Evolutionary conservation across 1,284 basidiomycete species (phyloP).

Genomic region (Ganoderma resinaceum): DNA sequence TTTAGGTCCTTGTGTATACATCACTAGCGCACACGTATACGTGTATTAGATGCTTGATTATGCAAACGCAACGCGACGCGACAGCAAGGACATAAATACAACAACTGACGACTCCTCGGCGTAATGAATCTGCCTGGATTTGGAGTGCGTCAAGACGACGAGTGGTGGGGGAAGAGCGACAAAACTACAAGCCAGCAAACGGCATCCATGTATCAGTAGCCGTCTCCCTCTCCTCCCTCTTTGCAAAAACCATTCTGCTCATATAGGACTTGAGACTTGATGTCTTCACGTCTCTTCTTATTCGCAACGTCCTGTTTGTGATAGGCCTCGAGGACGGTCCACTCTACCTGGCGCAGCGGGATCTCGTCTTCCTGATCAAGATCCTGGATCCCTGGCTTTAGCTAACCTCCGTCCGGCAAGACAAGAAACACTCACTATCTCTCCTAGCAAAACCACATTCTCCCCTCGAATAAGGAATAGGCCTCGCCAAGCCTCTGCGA

Average conservation of each 20-base stretch:
- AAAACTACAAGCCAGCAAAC: neutral
- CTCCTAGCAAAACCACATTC: conserved; percentile 97
- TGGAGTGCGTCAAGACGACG: conserved; percentile 27
- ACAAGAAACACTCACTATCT: conserved; percentile 77
- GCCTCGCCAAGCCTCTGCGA: conserved; percentile 86
- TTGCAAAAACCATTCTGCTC: conserved; percentile 86
- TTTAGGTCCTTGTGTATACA: neutral
- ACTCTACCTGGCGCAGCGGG: conserved; percentile 79
- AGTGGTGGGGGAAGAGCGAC: conserved; percentile 1
- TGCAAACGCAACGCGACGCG: conserved; percentile 22
- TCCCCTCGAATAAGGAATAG: conserved; percentile 96
- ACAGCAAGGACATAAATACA: conserved; percentile 32
- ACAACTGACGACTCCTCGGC: conserved; percentile 36
- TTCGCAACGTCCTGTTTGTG: conserved; percentile 74
- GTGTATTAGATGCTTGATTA: conserved; percentile 21
- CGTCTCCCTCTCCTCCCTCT: conserved; percentile 91
- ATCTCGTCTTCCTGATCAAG: conserved; percentile 92
- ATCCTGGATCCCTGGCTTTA: conserved; percentile 62
- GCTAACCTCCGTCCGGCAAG: neutral
- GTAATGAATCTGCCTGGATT: conserved; percentile 49
- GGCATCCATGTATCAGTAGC: conserved; percentile 60
- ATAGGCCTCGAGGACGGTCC: conserved; percentile 71
- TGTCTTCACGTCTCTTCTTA: conserved; percentile 75
- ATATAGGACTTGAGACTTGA: conserved; percentile 78
- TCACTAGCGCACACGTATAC: conserved; percentile 1